phyloP scores from a whole-genome alignment of 164 flowering plant genomes.

The Buxus sempervirens region DNA sequence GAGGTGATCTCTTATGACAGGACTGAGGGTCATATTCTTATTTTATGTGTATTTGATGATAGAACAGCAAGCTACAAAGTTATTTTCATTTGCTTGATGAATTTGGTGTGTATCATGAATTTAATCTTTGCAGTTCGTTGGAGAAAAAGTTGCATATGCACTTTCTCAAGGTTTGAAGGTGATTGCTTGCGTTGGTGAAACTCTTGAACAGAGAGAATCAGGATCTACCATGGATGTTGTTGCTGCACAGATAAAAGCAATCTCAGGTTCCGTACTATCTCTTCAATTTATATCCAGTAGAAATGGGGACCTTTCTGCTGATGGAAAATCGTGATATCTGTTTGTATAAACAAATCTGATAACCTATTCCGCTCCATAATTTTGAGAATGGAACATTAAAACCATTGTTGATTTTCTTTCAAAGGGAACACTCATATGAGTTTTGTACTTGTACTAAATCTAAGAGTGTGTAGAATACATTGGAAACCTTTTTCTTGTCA shows the following conservation, averaged over 20 bases:
- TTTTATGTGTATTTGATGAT: neutral
- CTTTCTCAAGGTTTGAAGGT: slow-evolving; percentile 76
- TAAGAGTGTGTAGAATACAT: too few relatives aligned
- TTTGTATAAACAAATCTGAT: too few relatives aligned
- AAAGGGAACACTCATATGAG: too few relatives aligned
- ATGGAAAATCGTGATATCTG: too few relatives aligned
- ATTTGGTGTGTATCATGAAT: neutral
- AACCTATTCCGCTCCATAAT: too few relatives aligned
- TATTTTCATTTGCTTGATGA: neutral
- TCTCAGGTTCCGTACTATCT: slow-evolving; percentile 51
- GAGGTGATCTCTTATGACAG: slow-evolving; percentile 37
- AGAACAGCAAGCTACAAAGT: slow-evolving; percentile 1
- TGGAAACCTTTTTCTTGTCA: too few relatives aligned
- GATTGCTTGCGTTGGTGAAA: slow-evolving; percentile 85
- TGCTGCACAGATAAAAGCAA: slow-evolving; percentile 77
- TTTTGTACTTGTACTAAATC: too few relatives aligned
- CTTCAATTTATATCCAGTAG: too few relatives aligned
- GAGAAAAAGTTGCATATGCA: slow-evolving; percentile 82
- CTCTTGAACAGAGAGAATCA: slow-evolving; percentile 80
- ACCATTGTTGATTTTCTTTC: too few relatives aligned
- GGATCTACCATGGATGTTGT: slow-evolving; percentile 76
- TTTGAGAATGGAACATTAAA: too few relatives aligned
- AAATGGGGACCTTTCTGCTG: too few relatives aligned
- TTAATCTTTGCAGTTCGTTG: slow-evolving; percentile 57
- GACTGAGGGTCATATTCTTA: neutral